Conservation (phyloP, 176 grass and related monocot species). For the Tillandsia leiboldiana region DNA sequence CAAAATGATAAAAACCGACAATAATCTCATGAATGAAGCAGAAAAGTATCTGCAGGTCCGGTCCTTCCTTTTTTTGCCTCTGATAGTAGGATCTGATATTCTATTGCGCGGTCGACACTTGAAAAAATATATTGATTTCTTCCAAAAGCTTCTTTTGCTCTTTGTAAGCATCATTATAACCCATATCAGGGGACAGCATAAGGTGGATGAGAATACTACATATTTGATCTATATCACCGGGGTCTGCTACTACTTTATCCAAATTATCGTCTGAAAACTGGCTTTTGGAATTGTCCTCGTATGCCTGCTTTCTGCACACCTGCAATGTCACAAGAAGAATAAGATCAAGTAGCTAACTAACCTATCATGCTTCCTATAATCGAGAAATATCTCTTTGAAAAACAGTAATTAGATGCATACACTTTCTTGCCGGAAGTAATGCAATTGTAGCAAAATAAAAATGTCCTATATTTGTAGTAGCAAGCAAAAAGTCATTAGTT, state of each 20-base stretch:
- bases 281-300: constrained; percentile 35
- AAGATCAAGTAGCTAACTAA: no score
- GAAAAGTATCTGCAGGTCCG: no score
- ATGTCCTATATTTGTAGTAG: no score
- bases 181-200: constrained; percentile 29
- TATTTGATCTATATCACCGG: constrained; percentile 28
- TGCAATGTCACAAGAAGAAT: constrained; percentile 15
- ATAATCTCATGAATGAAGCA: no score
- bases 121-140: constrained; percentile 74
- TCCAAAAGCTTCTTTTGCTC: constrained; percentile 48
- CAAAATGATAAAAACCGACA: no score
- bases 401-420: no score
- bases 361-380: no score
- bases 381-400: no score
- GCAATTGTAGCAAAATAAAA: no score
- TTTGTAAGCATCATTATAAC: constrained; percentile 6
- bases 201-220: constrained; percentile 37
- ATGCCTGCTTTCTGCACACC: constrained; percentile 62
- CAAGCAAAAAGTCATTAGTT: no score
- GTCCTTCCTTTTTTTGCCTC: no score
- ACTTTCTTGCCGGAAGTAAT: no score
- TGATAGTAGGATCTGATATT: not conserved
- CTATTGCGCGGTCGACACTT: constrained; percentile 34
- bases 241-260: constrained; percentile 5
- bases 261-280: constrained; percentile 22